Evolutionary conservation across 2,329 filamentous ascomycete genomes (phyloP).

Genomic region (Cordyceps javanica): DNA sequence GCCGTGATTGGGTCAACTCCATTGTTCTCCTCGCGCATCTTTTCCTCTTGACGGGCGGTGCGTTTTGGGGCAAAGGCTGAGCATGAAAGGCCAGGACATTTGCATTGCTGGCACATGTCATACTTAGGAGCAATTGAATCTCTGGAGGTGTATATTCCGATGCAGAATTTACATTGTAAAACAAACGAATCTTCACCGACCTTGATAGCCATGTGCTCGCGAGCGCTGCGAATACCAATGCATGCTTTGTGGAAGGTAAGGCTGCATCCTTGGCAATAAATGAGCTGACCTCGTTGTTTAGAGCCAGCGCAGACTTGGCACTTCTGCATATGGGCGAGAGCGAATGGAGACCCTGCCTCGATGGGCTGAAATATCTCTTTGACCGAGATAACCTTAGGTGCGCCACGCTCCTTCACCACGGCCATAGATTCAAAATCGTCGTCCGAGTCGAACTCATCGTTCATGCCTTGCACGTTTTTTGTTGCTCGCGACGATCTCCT

Average conservation of each 20-base stretch:
- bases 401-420: conserved; percentile 31
- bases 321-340: conserved; percentile 57
- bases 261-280: conserved; percentile 89
- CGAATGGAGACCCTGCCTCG: conserved; percentile 59
- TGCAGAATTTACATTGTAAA: conserved; percentile 82
- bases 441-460: conserved; percentile 49
- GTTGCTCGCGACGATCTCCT: conserved; percentile 45
- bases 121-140: conserved; percentile 64
- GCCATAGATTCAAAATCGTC: conserved; percentile 48
- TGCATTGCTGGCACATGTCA: conserved; percentile 66
- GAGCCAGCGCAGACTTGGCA: conserved; percentile 63
- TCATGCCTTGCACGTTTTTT: conserved; percentile 38
- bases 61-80: conserved; percentile 66
- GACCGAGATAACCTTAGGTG: conserved; percentile 55
- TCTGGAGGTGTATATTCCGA: conserved; percentile 62
- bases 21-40: conserved; percentile 69
- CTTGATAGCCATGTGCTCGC: conserved; percentile 91
- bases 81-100: conserved; percentile 60
- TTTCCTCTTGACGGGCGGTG: conserved; percentile 75
- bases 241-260: conserved; percentile 77
- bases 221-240: conserved; percentile 62
- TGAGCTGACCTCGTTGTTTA: conserved; percentile 55
- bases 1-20: conserved; percentile 69
- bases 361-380: conserved; percentile 68
- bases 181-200: conserved; percentile 71